Conservation (phyloP, 441 rosid species). For the Pelargonium myrrhifolium region DNA sequence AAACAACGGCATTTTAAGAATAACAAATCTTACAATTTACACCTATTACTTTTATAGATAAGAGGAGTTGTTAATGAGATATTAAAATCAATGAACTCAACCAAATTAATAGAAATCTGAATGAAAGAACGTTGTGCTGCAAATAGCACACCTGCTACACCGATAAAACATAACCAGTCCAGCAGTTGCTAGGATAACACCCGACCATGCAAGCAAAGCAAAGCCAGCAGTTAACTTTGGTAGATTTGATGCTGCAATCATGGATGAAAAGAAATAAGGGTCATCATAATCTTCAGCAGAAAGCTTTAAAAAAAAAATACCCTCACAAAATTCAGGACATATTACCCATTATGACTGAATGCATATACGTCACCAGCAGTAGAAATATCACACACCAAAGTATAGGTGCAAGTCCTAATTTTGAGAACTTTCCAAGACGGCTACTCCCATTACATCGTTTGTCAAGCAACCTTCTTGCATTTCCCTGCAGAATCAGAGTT, state of each 20-base stretch:
- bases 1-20: neutral
- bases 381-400: slow-evolving; percentile 65
- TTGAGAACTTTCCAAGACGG: slow-evolving; percentile 61
- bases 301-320: slow-evolving; percentile 12
- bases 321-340: slow-evolving; percentile 15
- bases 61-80: neutral
- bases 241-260: slow-evolving; percentile 57
- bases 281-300: slow-evolving; percentile 12
- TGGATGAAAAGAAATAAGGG: slow-evolving; percentile 5
- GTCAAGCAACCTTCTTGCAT: slow-evolving; percentile 76
- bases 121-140: neutral
- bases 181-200: slow-evolving; percentile 58
- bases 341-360: slow-evolving; percentile 68
- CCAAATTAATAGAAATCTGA: neutral
- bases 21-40: slow-evolving; percentile 9
- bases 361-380: slow-evolving; percentile 49
- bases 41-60: neutral
- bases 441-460: slow-evolving; percentile 63
- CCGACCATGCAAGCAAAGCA: slow-evolving; percentile 85
- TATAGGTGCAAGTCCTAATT: slow-evolving; percentile 76
- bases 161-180: slow-evolving; percentile 76
- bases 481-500: slow-evolving; percentile 49
- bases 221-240: slow-evolving; percentile 69
- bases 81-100: neutral
- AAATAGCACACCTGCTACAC: slow-evolving; percentile 69